Conservation (phyloP, 352 stramenopile genomes). For the Phytophthora idaei region DNA sequence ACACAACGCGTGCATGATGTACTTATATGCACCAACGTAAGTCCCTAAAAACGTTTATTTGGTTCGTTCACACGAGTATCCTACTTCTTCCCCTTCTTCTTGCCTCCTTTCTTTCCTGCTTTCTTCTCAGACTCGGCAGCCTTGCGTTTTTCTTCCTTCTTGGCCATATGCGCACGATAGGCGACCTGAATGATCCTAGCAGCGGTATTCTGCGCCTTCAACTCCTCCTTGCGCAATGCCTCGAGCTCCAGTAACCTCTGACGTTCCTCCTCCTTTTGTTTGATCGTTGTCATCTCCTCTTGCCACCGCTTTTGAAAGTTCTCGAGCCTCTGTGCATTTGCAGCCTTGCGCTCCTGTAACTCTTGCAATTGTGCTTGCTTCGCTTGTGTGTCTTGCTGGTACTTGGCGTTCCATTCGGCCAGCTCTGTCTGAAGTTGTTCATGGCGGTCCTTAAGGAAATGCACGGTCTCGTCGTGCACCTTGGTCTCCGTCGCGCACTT, state of each 20-base stretch:
- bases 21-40: too few relatives aligned
- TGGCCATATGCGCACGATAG: conserved; percentile 50
- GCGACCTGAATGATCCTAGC: conserved; percentile 72
- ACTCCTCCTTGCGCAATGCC: conserved; percentile 62
- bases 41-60: too few relatives aligned
- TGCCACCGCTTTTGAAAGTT: conserved; percentile 75
- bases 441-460: conserved; percentile 84
- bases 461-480: conserved; percentile 78
- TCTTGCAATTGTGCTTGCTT: conserved; percentile 69
- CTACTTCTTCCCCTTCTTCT: conserved; percentile 64
- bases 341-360: conserved; percentile 61
- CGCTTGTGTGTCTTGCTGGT: conserved; percentile 77
- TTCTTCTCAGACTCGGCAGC: conserved; percentile 66
- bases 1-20: too few relatives aligned
- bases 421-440: conserved; percentile 70
- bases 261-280: conserved; percentile 76
- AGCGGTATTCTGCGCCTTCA: conserved; percentile 72
- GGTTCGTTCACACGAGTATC: not conserved
- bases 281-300: conserved; percentile 70
- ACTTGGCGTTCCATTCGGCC: conserved; percentile 78
- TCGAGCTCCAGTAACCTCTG: conserved; percentile 73
- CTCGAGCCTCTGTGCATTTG: conserved; percentile 66
- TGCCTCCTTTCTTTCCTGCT: conserved; percentile 61
- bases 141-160: conserved; percentile 72
- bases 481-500: conserved; percentile 69